Evolutionary conservation across 1,284 basidiomycete species (phyloP).

Genomic region (Omphalotus olearius): DNA sequence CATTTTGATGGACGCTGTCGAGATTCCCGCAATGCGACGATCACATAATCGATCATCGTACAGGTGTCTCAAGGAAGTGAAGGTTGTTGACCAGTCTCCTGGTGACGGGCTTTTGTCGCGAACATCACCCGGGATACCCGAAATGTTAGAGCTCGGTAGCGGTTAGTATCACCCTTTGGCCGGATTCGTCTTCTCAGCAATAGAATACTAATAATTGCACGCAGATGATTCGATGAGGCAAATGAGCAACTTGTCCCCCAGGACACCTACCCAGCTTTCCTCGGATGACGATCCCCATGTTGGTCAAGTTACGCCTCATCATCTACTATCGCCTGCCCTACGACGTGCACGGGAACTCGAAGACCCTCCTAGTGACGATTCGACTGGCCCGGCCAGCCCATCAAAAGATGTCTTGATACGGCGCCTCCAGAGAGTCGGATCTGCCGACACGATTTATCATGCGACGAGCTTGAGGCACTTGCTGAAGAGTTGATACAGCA

Average conservation of each 20-base stretch:
- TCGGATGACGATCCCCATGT: constrained; percentile 61
- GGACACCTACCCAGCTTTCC: constrained; percentile 20
- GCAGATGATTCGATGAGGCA: constrained; percentile 9
- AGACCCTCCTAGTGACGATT: constrained; percentile 40
- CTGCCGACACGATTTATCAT: neutral
- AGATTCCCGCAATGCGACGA: constrained; percentile 15
- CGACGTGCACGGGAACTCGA: constrained; percentile 31
- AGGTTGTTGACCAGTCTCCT: too few relatives aligned
- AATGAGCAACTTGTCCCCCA: neutral
- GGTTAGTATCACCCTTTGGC: neutral
- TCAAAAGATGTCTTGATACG: constrained; percentile 9
- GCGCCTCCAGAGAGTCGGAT: neutral
- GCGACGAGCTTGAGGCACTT: too few relatives aligned
- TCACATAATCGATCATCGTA: neutral
- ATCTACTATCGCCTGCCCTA: constrained; percentile 56
- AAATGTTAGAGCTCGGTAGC: constrained; percentile 5
- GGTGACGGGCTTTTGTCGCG: too few relatives aligned
- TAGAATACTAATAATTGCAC: neutral
- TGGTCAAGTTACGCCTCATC: constrained; percentile 66
- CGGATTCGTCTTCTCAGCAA: neutral
- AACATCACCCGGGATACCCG: neutral
- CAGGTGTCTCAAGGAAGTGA: too few relatives aligned
- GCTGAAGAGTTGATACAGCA: too few relatives aligned
- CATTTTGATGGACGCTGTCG: constrained; percentile 50
- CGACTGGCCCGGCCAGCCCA: constrained; percentile 18